These are phyloP conservation scores for Penicillium sp. DNA, from an alignment of 2,329 filamentous ascomycete species.

Conservation along the genomic window DNA sequence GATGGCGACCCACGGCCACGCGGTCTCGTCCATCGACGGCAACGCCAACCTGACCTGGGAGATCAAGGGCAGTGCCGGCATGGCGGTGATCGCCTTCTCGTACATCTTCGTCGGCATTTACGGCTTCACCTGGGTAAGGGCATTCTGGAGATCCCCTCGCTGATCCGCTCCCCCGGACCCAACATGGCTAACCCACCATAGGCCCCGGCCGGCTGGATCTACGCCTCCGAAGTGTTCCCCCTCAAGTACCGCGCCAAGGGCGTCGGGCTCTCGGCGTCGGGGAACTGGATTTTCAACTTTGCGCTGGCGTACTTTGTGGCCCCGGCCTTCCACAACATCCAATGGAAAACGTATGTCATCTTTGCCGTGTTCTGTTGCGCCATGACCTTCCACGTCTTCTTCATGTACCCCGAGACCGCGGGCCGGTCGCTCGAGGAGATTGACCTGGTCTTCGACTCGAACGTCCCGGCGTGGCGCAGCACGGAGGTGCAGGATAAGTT, in stretches of 20 bases:
- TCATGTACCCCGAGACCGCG: slow-evolving; percentile 63
- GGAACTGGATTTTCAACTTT: slow-evolving; percentile 62
- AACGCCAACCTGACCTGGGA: slow-evolving; percentile 49
- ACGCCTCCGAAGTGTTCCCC: slow-evolving; percentile 63
- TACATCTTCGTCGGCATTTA: slow-evolving; percentile 50
- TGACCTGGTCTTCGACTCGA: slow-evolving; percentile 57
- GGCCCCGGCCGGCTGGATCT: slow-evolving; percentile 59
- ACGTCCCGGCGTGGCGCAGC: slow-evolving; percentile 32
- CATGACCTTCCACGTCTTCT: slow-evolving; percentile 64
- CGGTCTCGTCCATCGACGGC: slow-evolving; percentile 46
- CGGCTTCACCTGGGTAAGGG: slow-evolving; percentile 43
- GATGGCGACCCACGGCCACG: slow-evolving; percentile 50
- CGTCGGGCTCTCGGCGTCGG: slow-evolving; percentile 58
- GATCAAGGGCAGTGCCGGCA: slow-evolving; percentile 51
- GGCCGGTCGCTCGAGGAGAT: slow-evolving; percentile 62
- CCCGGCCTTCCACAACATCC: slow-evolving; percentile 53
- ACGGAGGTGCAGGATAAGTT: slow-evolving; percentile 24
- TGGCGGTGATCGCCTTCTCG: slow-evolving; percentile 62
- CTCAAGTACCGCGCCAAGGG: slow-evolving; percentile 64
- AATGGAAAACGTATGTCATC: slow-evolving; percentile 64
- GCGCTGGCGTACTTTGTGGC: slow-evolving; percentile 51
- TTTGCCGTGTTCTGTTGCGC: slow-evolving; percentile 67
- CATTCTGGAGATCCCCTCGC: slow-evolving; percentile 25
- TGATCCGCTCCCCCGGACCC: background rate
- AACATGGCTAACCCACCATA: slow-evolving; percentile 6